Evolutionary conservation across 805 yeast genomes (phyloP), one percentile per base, ranked within the genome.

Genomic region (Cyberlindnera mycetangii): DNA sequence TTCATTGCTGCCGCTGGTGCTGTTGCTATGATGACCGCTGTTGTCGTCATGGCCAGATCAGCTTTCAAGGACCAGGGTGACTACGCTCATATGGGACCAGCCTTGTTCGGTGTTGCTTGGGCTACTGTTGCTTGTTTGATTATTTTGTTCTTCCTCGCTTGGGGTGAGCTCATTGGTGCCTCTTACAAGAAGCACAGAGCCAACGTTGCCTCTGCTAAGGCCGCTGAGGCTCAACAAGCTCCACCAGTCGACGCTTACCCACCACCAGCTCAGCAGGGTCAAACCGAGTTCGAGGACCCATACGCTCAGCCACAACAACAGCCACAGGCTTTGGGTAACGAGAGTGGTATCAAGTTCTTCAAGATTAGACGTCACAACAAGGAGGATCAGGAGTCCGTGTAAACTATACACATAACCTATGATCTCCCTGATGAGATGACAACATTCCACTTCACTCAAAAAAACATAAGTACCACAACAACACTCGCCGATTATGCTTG

Each of bases 11-110:
- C 70, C 48, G 68, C 78, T 31, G 82, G 83, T 39, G 87, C 84
- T 43, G 83, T 85, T 36, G 69, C 86, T 11, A 69, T 83, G 59
- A 77, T 80, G 62, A 88, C 96, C 27, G 93, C 95, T 3, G 85
- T 78, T 35, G 65, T 75, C 49, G 95, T 84, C n/a, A 60, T 85
- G 69, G 93, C 87, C 37, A 82, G 74, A 61, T 72, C 79, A 56
- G 83, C 84, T 21, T 90, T 90, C 75, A 59, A 64, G 32, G 61
- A 68, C 48, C 75, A 64, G 22, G 73, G 68, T 34, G 58, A 70
- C 50, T 46, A 52, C 14, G 72, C 81, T 33, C 68, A 72, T 43
- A 51, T 85, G 46, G 87, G 89, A 49, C 71, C 78, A 25, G 66
- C 76, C 37, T 64, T 76, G 57, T 62, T 81, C 61, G 90, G 85